phyloP scores from a whole-genome alignment of 495 filamentous ascomycete species.

The Penicillium longicatenatum region DNA sequence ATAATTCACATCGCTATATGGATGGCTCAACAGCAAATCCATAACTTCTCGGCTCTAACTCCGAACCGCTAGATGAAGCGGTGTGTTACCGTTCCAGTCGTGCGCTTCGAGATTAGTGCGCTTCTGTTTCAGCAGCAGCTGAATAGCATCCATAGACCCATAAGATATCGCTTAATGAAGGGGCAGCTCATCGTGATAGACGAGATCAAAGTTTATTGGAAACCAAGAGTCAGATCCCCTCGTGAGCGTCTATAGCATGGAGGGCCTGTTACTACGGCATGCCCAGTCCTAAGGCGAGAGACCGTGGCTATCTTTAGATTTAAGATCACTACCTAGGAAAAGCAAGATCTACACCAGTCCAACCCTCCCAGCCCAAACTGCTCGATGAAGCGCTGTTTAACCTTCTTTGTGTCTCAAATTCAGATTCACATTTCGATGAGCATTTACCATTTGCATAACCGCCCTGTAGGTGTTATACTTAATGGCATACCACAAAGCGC shows the following conservation, averaged over 20 bases:
- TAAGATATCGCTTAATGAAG: slow-evolving; percentile 13
- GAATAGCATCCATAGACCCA: slow-evolving; percentile 9
- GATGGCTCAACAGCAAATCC: slow-evolving; percentile 12
- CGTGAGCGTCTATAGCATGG: slow-evolving; percentile 4
- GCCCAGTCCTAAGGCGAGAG: slow-evolving; percentile 11
- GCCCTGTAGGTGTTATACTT: slow-evolving; percentile 1
- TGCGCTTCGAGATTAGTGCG: neutral
- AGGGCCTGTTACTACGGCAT: slow-evolving; percentile 3
- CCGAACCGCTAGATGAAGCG: slow-evolving; percentile 15
- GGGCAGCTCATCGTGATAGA: slow-evolving; percentile 10
- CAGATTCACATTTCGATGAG: slow-evolving; percentile 1
- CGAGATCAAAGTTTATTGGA: neutral
- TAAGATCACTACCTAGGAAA: slow-evolving; percentile 6
- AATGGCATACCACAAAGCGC: slow-evolving; percentile 16
- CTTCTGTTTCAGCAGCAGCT: slow-evolving; percentile 11
- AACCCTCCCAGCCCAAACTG: slow-evolving; percentile 10
- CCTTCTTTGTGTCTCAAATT: slow-evolving; percentile 4
- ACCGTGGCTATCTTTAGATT: slow-evolving; percentile 11
- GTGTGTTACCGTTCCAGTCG: slow-evolving; percentile 12
- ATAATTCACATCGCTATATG: slow-evolving; percentile 1
- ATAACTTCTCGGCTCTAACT: slow-evolving; percentile 8
- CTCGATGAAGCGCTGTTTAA: slow-evolving; percentile 12
- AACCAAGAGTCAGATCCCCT: neutral
- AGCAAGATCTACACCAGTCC: slow-evolving; percentile 12
- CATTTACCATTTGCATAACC: neutral